Base-by-base conservation (phyloP, 2,329 filamentous ascomycete species). In the Nannizziopsis barbatae region DNA sequence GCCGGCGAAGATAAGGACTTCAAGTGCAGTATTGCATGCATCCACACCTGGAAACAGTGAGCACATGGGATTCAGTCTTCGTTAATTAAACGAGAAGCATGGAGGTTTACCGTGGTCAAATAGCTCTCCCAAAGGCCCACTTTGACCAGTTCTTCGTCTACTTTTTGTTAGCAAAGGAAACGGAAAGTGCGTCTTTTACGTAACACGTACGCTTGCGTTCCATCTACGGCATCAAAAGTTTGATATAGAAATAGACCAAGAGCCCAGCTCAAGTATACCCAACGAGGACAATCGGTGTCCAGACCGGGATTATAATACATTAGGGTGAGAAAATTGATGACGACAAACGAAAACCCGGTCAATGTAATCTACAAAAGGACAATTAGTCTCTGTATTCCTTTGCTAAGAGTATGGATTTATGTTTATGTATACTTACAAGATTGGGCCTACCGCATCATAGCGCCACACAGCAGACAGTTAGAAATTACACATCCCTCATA, bases 191-290 rank as follows among this genome's bases (percentile, higher is more conserved):
- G 5, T n/a, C 33, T 27, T 30, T 12, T 12, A n/a, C 22, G 7
- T 4, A 27, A 53, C 45, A 77, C 84, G 65, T 74, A 87, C 81
- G 92, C 92, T 66, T 98, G 92, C 27, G 84, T 78, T 45, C 92
- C 92, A 68, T 98, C 92, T 20, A 96, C 88, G 1, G 90, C 92
- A 68, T 98, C 92, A 69, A 98, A 95, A 1, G 90, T 96, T 76
- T 98, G 92, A 68, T 98, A 98, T 45, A 96, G 67, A 65, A 96
- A 95, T 56, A 98, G 70, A 1, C 92, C 92, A 30, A 85, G 67
- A 3, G 89, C 83, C 86, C 89, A 98, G 60, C 80, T 84, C 56
- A 83, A 84, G 72, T 98, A 98, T 12, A 98, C 90, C 92, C 92
- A 98, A 1, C 79, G 65, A 8, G 92, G 92, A 64, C 90, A 96